Percentiles rank a stretch among this genome's conserved stretches.
Evolutionary conservation across 2,329 filamentous ascomycete genomes (phyloP).

Genomic region (Hymenoscyphus albidus): DNA sequence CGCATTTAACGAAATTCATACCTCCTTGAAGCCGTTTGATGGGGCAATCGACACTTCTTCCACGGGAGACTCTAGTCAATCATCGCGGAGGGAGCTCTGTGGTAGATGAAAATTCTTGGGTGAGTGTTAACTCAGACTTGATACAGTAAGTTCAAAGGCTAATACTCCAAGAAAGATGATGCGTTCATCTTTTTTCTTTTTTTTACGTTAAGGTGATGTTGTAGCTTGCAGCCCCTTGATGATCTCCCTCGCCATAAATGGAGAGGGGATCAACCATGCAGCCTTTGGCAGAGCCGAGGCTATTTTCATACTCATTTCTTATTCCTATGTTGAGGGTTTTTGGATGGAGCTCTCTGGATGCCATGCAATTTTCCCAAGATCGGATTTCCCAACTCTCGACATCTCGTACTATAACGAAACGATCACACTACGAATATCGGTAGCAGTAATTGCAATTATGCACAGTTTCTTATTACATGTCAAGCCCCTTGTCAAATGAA

Average conservation of each 20-base stretch:
- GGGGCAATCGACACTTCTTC: not conserved
- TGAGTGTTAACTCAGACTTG: not conserved
- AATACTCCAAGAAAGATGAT: not conserved
- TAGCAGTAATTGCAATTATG: not conserved
- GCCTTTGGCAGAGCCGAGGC: not conserved
- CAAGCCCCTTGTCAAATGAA: not conserved
- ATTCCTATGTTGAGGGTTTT: not conserved
- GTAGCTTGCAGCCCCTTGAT: not conserved
- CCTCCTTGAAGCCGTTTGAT: not conserved
- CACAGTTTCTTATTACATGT: not conserved
- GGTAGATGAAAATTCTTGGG: not conserved
- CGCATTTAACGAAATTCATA: slow-evolving; percentile 15
- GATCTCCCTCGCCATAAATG: not conserved
- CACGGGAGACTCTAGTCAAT: not conserved
- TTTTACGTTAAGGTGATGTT: not conserved
- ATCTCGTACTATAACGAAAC: not conserved
- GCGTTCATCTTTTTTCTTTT: not conserved
- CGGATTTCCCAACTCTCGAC: not conserved
- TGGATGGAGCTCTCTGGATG: too few relatives aligned
- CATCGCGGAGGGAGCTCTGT: not conserved
- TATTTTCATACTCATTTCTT: not conserved
- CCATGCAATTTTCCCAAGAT: too few relatives aligned
- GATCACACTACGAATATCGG: not conserved
- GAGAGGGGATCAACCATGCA: not conserved
- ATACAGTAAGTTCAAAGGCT: not conserved